These are phyloP conservation scores for Tetracentron sinense DNA, from an alignment of 164 flowering plant genomes.

Conservation along the genomic window DNA sequence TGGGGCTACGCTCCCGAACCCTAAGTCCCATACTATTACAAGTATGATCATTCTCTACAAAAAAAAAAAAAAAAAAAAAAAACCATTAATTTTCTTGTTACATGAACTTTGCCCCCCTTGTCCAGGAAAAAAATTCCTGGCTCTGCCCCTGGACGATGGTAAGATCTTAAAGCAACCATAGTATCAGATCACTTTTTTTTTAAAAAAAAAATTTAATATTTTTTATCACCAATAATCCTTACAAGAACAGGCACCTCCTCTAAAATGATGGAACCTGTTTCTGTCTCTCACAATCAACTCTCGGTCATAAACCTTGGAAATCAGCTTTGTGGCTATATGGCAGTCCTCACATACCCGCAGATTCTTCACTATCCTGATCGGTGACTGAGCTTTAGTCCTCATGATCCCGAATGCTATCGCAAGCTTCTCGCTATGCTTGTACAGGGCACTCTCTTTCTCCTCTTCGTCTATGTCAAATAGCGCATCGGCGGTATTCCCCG, in stretches of 20 bases:
- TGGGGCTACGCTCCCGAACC: too few relatives aligned
- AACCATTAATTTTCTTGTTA: too few relatives aligned
- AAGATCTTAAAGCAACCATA: background rate
- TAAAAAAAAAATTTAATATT: too few relatives aligned
- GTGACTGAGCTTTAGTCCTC: background rate
- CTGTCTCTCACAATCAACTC: background rate
- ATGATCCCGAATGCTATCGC: background rate
- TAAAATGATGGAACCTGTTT: background rate
- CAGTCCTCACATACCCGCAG: background rate
- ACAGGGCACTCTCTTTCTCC: background rate
- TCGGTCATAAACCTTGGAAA: background rate
- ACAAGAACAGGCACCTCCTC: background rate
- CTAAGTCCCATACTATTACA: too few relatives aligned
- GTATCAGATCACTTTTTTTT: too few relatives aligned
- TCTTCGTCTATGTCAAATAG: background rate
- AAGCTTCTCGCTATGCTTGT: background rate
- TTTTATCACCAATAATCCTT: background rate
- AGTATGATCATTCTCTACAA: too few relatives aligned
- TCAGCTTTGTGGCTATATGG: constrained; percentile 1
- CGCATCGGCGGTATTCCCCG: background rate
- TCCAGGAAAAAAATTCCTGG: too few relatives aligned
- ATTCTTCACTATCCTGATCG: background rate
- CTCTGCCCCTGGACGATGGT: too few relatives aligned
- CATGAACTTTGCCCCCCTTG: too few relatives aligned
- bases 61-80: too few relatives aligned